phyloP scores from a whole-genome alignment of 2,329 filamentous ascomycete species.

The Diplodia mutila region DNA sequence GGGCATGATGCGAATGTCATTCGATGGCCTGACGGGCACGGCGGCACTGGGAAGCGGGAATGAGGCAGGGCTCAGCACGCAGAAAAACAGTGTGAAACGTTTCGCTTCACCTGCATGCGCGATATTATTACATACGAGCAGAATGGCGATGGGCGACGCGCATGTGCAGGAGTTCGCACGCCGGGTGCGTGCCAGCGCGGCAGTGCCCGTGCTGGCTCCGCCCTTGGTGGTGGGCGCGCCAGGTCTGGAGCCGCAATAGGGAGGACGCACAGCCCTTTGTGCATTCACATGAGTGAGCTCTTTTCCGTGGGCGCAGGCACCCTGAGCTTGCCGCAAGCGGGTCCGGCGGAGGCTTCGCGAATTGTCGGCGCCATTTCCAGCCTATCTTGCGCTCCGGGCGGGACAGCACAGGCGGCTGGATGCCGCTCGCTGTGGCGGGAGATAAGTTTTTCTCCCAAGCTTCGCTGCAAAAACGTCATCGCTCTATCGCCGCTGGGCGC shows the following conservation, averaged over 20 bases:
- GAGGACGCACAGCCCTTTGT: conserved; percentile 21
- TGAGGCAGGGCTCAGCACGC: neutral
- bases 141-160: neutral
- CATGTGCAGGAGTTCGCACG: neutral
- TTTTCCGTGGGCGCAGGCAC: neutral
- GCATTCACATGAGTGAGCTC: conserved; percentile 19
- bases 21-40: conserved; percentile 19
- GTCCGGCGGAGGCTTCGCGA: conserved; percentile 17
- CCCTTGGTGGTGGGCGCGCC: neutral
- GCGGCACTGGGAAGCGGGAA: conserved; percentile 2
- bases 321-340: conserved; percentile 19
- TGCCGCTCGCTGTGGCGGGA: conserved; percentile 15
- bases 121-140: neutral
- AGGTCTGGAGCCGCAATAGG: conserved; percentile 18
- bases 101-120: conserved; percentile 21
- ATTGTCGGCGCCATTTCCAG: conserved; percentile 17
- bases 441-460: conserved; percentile 25
- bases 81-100: neutral
- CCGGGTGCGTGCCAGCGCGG: neutral
- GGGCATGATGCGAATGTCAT: conserved; percentile 18
- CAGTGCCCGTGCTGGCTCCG: conserved; percentile 14
- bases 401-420: neutral
- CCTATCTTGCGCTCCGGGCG: conserved; percentile 13
- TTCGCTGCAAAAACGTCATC: conserved; percentile 19
- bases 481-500: conserved; percentile 12